Evolutionary conservation across 2,329 filamentous ascomycete species (phyloP), one percentile per base, ranked within the genome.

Genomic region (Hypoxylon sp.): DNA sequence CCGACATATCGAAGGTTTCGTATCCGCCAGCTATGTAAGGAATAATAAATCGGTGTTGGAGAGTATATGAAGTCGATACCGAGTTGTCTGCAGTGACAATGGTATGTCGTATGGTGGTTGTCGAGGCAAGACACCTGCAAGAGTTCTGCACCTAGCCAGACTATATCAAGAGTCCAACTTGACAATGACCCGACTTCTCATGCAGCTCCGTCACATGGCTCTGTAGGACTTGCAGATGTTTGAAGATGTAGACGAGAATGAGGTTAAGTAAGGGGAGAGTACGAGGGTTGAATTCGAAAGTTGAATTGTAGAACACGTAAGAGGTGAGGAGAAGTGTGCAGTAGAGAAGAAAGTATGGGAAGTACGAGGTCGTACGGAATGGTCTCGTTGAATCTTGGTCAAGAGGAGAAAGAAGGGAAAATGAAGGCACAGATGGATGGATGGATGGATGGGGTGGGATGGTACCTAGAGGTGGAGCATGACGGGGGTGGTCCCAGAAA

Each of bases 1-100:
- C 81, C 75, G 85, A 81, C 85, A 87, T 87, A 60, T 72, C 81
- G 74, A 17, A 49, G 59, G 55, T 58, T 60, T 70, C 34, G 70
- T 58, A 51, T 56, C 50, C 21, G 58, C 57, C 51, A 60, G 60
- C 25, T 66, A 66, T 21, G 57, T 32, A 52, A 49, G 25, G 25
- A 48, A 32, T 60, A 57, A 61, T 34, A 46, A 53, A 58, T 55
- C 49, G 50, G 48, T 49, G 28, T 28, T 53, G 30, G 17, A 56
- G 3, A 38, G 56, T 67, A 55, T 38, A 48, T 36, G 52, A 62
- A 19, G 43, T 52, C 34, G 49, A 60, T 60, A 63, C 32, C 5
- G 28, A 23, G 57, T 60, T 50, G 21, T 58, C 59, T 45, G 67
- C 53, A 62, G 23, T 60, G 49, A 51, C 41, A 62, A 68, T 66